Percentiles rank a stretch among this genome's conserved stretches.
Evolutionary conservation across 1,139 yeast genomes (phyloP).

Genomic region (Debaryomyces psychrophilus): DNA sequence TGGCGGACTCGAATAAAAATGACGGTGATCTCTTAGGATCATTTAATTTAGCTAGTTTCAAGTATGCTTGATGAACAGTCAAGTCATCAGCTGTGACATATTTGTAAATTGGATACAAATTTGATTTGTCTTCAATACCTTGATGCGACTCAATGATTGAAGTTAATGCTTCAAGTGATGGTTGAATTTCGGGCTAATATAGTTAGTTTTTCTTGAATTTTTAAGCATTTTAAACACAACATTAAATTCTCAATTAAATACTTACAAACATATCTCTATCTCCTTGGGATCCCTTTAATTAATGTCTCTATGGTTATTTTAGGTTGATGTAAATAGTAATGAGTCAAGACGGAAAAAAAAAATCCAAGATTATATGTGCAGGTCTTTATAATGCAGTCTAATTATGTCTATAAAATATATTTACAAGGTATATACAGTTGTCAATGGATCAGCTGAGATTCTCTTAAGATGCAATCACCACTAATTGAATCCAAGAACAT

Average conservation of each 20-base stretch:
- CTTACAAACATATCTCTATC: slow-evolving; percentile 16
- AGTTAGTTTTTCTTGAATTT: slow-evolving; percentile 15
- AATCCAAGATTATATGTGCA: slow-evolving; percentile 8
- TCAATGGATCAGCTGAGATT: slow-evolving; percentile 6
- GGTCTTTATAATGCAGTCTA: not conserved
- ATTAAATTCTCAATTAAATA: slow-evolving; percentile 2
- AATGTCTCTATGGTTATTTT: not conserved
- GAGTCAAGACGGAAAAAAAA: slow-evolving; percentile 10
- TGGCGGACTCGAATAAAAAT: slow-evolving; percentile 84
- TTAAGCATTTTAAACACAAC: not conserved
- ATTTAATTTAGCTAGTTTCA: slow-evolving; percentile 77
- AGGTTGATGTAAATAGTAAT: not conserved
- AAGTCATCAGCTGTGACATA: slow-evolving; percentile 74
- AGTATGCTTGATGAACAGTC: slow-evolving; percentile 88
- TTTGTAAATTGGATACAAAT: slow-evolving; percentile 79
- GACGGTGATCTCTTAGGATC: slow-evolving; percentile 62
- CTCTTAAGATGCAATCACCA: slow-evolving; percentile 38
- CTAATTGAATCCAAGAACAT: slow-evolving; percentile 37
- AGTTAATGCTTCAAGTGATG: slow-evolving; percentile 55
- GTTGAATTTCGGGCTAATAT: slow-evolving; percentile 53
- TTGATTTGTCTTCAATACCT: slow-evolving; percentile 37
- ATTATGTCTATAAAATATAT: slow-evolving; percentile 1
- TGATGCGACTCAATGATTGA: slow-evolving; percentile 47
- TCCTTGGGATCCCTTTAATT: not conserved
- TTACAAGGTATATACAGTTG: slow-evolving; percentile 3